Evolutionary conservation across 805 yeast genomes (phyloP), one percentile per base, ranked within the genome.

Genomic region (Komagataella phaffii): DNA sequence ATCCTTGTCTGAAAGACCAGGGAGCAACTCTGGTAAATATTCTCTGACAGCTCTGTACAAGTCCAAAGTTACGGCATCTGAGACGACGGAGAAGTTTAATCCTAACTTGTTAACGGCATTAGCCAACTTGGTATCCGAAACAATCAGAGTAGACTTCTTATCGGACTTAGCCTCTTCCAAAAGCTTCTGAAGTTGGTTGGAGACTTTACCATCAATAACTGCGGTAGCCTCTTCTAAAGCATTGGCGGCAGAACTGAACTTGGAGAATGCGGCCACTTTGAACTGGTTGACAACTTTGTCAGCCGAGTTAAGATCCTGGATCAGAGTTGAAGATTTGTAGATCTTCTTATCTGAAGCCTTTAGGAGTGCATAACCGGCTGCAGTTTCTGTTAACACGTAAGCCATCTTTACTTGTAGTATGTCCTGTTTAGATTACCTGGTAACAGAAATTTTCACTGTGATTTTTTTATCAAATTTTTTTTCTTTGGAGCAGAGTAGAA

Each of bases 291-390:
- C 77, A 55, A 90, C 96, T 69, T 87, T 85, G 57, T 85, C 95
- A 49, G 95, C 81, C 50, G 87, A 70, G 69, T 86, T 76, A 63
- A 90, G 76, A 67, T 89, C 96, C 57, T 83, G 77, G 58, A 86
- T 70, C 59, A 90, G 72, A 53, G 81, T 67, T 52, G 85, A 68
- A 23, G 93, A 82, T 74, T 90, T 91, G 79, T 91, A 84, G 63
- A 93, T 84, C 77, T 91, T 91, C 77, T 93, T 93, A 77, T 93
- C 98, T 57, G 96, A 84, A 53, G 97, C 96, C 75, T 93, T 93
- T 67, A 93, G 80, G 66, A 93, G 79, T 66, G 99, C 99, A 70
- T 93, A 93, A 66, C 99, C 99, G 51, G 99, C 99, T 57, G 99
- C 87, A 58, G 99, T 93, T 76, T 93, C 99, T 55, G 98, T 86